Percentiles rank a stretch among this genome's conserved stretches.
phyloP scores from a whole-genome alignment of 2,329 filamentous ascomycete species.

The Paecilomyces dactylethromorphus region DNA sequence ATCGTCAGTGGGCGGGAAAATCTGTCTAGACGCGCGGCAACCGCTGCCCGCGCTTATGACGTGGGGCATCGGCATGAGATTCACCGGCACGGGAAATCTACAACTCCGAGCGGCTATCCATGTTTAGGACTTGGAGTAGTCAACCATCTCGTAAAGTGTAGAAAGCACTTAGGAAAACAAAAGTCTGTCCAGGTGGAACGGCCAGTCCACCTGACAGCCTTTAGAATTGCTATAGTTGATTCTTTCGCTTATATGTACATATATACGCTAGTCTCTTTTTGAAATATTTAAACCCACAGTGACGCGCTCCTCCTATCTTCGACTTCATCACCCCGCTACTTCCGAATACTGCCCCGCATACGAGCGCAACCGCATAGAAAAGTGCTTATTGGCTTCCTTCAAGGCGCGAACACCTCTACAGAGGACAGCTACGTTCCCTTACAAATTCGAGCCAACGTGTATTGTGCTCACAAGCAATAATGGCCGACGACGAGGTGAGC shows the following conservation, averaged over 20 bases:
- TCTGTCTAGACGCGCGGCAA: not conserved
- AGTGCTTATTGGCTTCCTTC: not conserved
- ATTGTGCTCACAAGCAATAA: constrained; percentile 13
- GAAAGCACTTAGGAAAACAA: not conserved
- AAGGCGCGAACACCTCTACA: not conserved
- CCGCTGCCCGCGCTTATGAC: not conserved
- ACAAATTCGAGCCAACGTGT: not conserved
- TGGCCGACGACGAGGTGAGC: constrained; percentile 39
- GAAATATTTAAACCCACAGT: not conserved
- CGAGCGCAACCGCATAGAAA: not conserved
- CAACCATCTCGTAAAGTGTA: constrained; percentile 13
- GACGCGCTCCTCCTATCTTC: not conserved
- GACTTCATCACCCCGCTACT: not conserved
- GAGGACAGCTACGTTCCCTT: not conserved
- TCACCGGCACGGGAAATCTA: constrained; percentile 12
- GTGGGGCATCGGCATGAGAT: constrained; percentile 5
- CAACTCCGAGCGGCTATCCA: constrained; percentile 15
- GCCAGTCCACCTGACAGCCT: constrained; percentile 1
- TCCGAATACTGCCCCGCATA: not conserved
- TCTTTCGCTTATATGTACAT: not conserved
- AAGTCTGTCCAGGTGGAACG: not conserved
- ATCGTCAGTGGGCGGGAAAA: not conserved
- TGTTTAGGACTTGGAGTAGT: constrained; percentile 21
- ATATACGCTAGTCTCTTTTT: not conserved
- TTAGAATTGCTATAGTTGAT: not conserved